Conservation (phyloP, 805 yeast genomes). For the Maudiozyma barnettii region DNA sequence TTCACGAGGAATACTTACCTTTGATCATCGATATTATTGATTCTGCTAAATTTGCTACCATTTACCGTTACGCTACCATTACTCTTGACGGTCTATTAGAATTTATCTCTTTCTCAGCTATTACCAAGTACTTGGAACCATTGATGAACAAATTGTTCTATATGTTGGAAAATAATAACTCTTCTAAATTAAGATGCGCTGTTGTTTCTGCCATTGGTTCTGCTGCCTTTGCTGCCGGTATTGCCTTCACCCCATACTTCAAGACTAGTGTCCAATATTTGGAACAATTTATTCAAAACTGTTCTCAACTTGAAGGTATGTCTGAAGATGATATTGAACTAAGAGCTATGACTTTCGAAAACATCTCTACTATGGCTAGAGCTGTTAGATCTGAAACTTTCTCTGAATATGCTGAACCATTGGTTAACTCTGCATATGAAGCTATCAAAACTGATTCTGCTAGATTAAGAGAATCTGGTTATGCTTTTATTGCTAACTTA, state of each 20-base stretch:
- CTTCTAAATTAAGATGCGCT: conserved; percentile 61
- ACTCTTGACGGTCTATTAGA: conserved; percentile 90
- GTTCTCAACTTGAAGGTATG: conserved; percentile 62
- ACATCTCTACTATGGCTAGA: conserved; percentile 87
- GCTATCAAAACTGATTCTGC: conserved; percentile 70
- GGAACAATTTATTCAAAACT: conserved; percentile 70
- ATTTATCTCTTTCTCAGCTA: conserved; percentile 80
- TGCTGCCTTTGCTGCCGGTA: conserved; percentile 91
- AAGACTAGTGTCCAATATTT: conserved; percentile 68
- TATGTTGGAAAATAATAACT: conserved; percentile 69
- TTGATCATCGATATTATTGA: conserved; percentile 81
- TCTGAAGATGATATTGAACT: conserved; percentile 85
- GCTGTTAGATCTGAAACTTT: conserved; percentile 92
- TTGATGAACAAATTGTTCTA: conserved; percentile 81
- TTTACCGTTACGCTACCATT: conserved; percentile 82
- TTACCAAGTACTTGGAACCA: conserved; percentile 72
- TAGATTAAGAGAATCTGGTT: conserved; percentile 89
- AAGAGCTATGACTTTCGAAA: conserved; percentile 86
- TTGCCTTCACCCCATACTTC: conserved; percentile 78
- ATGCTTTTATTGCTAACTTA: conserved; percentile 84
- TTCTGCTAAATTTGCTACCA: conserved; percentile 68
- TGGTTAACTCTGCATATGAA: conserved; percentile 77
- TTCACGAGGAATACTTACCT: conserved; percentile 76
- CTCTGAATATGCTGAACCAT: conserved; percentile 74
- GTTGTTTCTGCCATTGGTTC: conserved; percentile 95